Evolutionary conservation across 768 basidiomycete genomes (phyloP).

Genomic region (Suillus alpinus): DNA sequence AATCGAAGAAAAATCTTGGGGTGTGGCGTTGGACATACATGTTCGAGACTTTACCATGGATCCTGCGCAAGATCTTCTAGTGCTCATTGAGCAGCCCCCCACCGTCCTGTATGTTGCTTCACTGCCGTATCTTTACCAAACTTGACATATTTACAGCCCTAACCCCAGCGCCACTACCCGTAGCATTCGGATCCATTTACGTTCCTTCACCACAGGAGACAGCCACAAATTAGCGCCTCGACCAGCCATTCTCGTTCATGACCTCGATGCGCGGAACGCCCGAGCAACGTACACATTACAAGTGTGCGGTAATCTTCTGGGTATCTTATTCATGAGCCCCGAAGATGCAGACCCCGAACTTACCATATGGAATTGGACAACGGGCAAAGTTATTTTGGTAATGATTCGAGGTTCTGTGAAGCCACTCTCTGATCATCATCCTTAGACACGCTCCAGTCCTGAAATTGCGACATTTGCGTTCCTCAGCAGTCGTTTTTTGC

Average conservation of each 20-base stretch:
- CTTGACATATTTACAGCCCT: background rate
- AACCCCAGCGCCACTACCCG: background rate
- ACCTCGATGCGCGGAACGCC: conserved; percentile 15
- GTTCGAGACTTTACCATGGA: conserved; percentile 65
- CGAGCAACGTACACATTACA: conserved; percentile 48
- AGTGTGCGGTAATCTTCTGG: conserved; percentile 50
- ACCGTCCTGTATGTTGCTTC: conserved; percentile 28
- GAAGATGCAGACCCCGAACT: conserved; percentile 42
- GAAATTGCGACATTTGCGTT: conserved; percentile 42
- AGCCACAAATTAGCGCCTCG: conserved; percentile 43
- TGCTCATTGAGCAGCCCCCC: conserved; percentile 44
- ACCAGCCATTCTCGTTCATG: conserved; percentile 30
- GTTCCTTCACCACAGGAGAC: conserved; percentile 42
- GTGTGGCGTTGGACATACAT: conserved; percentile 31
- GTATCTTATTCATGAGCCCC: conserved; percentile 41
- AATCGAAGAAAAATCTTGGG: conserved; percentile 48
- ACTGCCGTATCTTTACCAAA: conserved; percentile 1
- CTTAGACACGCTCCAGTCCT: conserved; percentile 26
- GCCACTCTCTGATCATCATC: conserved; percentile 2
- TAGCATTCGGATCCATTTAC: conserved; percentile 39
- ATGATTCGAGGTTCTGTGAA: conserved; percentile 2
- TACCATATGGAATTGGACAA: conserved; percentile 68
- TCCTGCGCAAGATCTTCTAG: conserved; percentile 62
- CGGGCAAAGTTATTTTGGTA: conserved; percentile 48
- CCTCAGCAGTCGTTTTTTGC: conserved; percentile 37